Percentiles rank a stretch among this genome's conserved stretches.
Evolutionary conservation across 176 grass and related monocot species (phyloP).

Genomic region (Cocos nucifera): DNA sequence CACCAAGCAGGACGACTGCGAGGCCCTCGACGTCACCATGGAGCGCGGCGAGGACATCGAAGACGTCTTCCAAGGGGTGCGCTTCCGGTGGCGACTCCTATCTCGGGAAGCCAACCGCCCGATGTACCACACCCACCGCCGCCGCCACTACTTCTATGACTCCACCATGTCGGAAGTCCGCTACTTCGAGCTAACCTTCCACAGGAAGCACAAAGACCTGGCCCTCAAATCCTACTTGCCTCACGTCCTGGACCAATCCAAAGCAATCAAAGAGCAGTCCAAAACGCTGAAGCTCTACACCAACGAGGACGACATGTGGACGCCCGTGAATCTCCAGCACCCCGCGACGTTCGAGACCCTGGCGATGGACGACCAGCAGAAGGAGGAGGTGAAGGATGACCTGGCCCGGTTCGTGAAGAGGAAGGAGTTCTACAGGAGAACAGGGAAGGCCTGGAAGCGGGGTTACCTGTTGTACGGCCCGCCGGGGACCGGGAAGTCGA

Average conservation of each 20-base stretch:
- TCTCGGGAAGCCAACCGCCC: slow-evolving; percentile 2
- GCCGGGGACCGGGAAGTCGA: slow-evolving; percentile 89
- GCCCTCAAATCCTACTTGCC: slow-evolving; percentile 19
- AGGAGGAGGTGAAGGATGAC: slow-evolving; percentile 56
- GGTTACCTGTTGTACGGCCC: slow-evolving; percentile 82
- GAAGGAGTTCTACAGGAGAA: slow-evolving; percentile 80
- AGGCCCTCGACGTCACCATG: background rate
- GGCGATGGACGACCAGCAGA: slow-evolving; percentile 53
- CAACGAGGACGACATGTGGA: slow-evolving; percentile 31
- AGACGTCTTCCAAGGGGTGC: background rate
- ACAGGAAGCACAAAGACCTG: slow-evolving; percentile 38
- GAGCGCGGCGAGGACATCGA: background rate
- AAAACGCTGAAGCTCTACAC: slow-evolving; percentile 10
- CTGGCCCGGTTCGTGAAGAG: slow-evolving; percentile 54
- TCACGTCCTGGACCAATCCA: slow-evolving; percentile 12
- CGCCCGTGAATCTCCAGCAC: slow-evolving; percentile 54
- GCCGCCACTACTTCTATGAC: background rate
- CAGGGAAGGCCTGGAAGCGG: slow-evolving; percentile 83
- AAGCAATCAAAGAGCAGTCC: slow-evolving; percentile 3
- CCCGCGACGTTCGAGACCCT: slow-evolving; percentile 67
- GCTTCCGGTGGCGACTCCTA: background rate
- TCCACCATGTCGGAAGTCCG: too few species aligned
- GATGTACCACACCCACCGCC: background rate
- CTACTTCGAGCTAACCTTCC: slow-evolving; percentile 20
- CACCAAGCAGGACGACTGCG: background rate